These are phyloP conservation scores for Fusarium chuoi DNA, from an alignment of 2,329 filamentous ascomycete species.

Conservation along the genomic window DNA sequence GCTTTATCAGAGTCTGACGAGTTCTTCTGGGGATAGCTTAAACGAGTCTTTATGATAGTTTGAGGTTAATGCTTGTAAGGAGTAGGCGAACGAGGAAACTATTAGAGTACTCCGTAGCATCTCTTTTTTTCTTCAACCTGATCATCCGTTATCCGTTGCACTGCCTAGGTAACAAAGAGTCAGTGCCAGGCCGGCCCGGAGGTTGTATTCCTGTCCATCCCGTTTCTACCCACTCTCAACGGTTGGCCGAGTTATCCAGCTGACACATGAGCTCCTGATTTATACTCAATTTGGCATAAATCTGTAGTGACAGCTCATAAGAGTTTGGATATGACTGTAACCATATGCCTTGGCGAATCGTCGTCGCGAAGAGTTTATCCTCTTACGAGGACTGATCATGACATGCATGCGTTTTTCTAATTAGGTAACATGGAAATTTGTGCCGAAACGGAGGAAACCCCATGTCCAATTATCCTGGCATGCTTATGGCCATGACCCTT, in stretches of 20 bases:
- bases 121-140: neutral
- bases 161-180: neutral
- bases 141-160: neutral
- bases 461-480: conserved; percentile 22
- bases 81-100: conserved; percentile 8
- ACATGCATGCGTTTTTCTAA: neutral
- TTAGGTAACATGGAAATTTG: conserved; percentile 24
- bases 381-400: neutral
- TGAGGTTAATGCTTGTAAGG: conserved; percentile 16
- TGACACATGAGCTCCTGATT: neutral
- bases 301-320: neutral
- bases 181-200: conserved; percentile 19
- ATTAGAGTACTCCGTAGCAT: neutral
- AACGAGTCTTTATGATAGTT: neutral
- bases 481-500: conserved; percentile 22
- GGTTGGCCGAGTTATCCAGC: neutral
- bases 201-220: neutral
- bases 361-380: neutral
- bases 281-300: neutral
- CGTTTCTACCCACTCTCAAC: conserved; percentile 6
- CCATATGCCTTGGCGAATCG: neutral
- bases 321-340: neutral
- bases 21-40: conserved; percentile 23
- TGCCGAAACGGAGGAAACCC: conserved; percentile 8
- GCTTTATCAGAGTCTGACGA: conserved; percentile 5